phyloP scores from a whole-genome alignment of 164 flowering plant genomes.

The Stephania japonica region DNA sequence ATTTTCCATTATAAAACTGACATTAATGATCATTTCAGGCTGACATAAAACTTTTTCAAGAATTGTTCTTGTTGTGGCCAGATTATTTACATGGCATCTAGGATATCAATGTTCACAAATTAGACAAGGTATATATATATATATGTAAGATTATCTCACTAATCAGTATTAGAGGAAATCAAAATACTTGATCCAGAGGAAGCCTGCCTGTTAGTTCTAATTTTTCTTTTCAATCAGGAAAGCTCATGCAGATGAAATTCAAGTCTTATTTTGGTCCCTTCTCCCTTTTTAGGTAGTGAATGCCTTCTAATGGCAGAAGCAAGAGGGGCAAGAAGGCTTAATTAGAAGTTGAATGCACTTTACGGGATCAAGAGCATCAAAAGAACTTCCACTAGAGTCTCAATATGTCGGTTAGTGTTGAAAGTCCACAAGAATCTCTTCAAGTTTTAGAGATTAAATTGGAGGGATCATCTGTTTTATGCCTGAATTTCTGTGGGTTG shows the following conservation, averaged over 20 bases:
- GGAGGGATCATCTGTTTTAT: background rate
- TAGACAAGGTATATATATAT: conserved; percentile 55
- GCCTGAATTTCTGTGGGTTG: too few species aligned
- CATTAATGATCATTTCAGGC: background rate
- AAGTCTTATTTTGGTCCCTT: background rate
- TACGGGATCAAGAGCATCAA: conserved; percentile 25
- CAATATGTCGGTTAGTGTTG: conserved; percentile 67
- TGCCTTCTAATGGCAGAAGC: conserved; percentile 21
- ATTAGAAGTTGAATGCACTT: conserved; percentile 7
- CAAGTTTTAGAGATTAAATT: conserved; percentile 35
- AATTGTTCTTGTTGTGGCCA: conserved; percentile 24
- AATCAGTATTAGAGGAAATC: too few species aligned
- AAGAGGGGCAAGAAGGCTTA: conserved; percentile 9
- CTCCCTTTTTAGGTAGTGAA: conserved; percentile 56
- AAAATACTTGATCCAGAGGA: too few species aligned
- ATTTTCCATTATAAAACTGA: background rate
- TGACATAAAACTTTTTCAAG: background rate
- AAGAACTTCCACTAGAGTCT: conserved; percentile 53
- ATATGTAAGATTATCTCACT: too few species aligned
- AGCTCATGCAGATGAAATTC: background rate
- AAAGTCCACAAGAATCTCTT: conserved; percentile 73
- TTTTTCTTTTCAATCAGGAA: background rate
- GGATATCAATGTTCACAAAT: conserved; percentile 44
- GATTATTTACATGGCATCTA: conserved; percentile 85
- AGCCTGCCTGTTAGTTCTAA: too few species aligned